Percentiles rank a stretch among this genome's conserved stretches.
These are phyloP conservation scores for Daldinia caldariorum DNA, from an alignment of 495 filamentous ascomycete species.

Conservation along the genomic window DNA sequence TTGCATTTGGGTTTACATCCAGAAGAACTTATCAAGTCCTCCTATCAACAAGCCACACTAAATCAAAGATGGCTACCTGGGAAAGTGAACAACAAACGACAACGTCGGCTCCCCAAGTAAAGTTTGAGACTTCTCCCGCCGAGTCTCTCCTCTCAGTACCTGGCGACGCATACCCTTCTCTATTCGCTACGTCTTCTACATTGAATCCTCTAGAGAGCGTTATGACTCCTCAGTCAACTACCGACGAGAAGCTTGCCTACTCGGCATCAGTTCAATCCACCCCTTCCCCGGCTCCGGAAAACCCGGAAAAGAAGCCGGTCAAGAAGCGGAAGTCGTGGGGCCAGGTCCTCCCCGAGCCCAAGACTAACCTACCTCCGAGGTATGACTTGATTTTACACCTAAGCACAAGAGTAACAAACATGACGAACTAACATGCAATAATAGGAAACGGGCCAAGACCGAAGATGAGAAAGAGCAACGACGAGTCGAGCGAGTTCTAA, in stretches of 20 bases:
- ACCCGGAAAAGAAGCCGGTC: conserved; percentile 74
- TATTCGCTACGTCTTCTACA: conserved; percentile 54
- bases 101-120: conserved; percentile 54
- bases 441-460: conserved; percentile 95
- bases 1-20: conserved; percentile 14
- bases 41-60: conserved; percentile 37
- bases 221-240: conserved; percentile 58
- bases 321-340: conserved; percentile 99
- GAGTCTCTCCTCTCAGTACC: conserved; percentile 65
- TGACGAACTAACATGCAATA: conserved; percentile 18
- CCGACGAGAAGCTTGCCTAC: conserved; percentile 38
- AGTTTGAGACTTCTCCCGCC: conserved; percentile 60
- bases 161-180: conserved; percentile 60
- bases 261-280: conserved; percentile 24
- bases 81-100: conserved; percentile 43
- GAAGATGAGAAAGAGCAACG: conserved; percentile 99
- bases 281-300: conserved; percentile 34
- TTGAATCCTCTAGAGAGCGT: conserved; percentile 53
- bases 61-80: conserved; percentile 54
- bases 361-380: conserved; percentile 95
- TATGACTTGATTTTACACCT: conserved; percentile 55
- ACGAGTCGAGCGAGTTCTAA: conserved; percentile 93
- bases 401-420: neutral
- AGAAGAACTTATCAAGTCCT: conserved; percentile 49
- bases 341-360: conserved; percentile 94